phyloP scores from a whole-genome alignment of 1,284 basidiomycete genomes.

The Porodaedalea pini region DNA sequence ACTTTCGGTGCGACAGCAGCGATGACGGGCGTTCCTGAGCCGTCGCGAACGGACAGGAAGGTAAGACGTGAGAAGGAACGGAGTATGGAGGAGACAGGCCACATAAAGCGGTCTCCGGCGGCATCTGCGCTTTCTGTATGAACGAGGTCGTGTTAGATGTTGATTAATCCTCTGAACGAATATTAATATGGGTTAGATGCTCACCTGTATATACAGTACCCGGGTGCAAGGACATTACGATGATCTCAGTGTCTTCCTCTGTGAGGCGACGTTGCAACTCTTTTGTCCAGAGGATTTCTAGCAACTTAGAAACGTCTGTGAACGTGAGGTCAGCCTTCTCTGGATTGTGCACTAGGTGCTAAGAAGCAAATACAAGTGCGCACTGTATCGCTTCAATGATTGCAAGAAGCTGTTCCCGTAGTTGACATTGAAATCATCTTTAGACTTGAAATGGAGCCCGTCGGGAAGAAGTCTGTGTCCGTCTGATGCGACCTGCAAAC shows the following conservation, averaged over 20 bases:
- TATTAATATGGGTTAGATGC: no score
- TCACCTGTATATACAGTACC: slow-evolving; percentile 23
- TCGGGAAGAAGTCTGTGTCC: slow-evolving; percentile 1
- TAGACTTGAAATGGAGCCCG: slow-evolving; percentile 7
- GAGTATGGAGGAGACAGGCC: slow-evolving; percentile 30
- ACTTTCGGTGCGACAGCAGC: slow-evolving; percentile 44
- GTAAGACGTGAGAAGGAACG: slow-evolving; percentile 36
- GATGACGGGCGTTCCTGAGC: slow-evolving; percentile 25
- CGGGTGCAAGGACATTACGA: slow-evolving; percentile 23
- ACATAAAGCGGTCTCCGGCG: slow-evolving; percentile 19
- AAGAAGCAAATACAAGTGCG: background rate
- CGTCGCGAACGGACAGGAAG: slow-evolving; percentile 32
- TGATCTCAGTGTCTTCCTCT: slow-evolving; percentile 15
- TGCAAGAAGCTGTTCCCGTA: slow-evolving; percentile 8
- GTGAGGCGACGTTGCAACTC: slow-evolving; percentile 22
- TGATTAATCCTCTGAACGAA: background rate
- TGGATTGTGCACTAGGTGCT: background rate
- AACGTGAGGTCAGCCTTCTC: background rate
- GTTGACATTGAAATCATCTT: slow-evolving; percentile 17
- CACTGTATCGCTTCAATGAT: slow-evolving; percentile 14
- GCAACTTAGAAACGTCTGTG: slow-evolving; percentile 22
- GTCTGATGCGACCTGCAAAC: slow-evolving; percentile 2
- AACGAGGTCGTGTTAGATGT: background rate
- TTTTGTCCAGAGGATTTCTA: slow-evolving; percentile 23
- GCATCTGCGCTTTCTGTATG: background rate